Evolutionary conservation across 225 moss, liverwort and hornwort genomes (phyloP), one percentile per base, ranked within the genome.

Genomic region (Polytrichum formosum): DNA sequence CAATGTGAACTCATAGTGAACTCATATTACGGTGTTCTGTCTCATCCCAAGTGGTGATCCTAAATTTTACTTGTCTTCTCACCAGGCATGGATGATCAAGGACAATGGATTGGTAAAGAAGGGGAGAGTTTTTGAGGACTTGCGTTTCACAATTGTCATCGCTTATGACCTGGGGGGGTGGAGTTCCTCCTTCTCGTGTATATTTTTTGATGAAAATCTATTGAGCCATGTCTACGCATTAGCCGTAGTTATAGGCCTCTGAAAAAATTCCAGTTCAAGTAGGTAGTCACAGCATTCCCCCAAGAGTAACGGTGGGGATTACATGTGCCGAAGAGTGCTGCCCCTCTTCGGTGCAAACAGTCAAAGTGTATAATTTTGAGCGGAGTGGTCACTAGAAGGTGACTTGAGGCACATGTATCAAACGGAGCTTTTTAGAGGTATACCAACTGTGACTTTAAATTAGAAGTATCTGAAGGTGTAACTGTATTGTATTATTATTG

Each of bases 321-420:
- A 55, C 26, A 55, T 64, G 27, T 30, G 56, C 66, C 5, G n/a
- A 63, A 35, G 27, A 54, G 53, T 62, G 33, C 67, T 31, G 66
- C 67, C 53, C 28, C 67, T 67, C 54, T 72, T 54, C 35, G 53
- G 67, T 7, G 62, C 17, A 28, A 26, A 63, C 27, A 63, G 65
- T 60, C 62, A 20, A 8, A 77, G 54, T 81, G n/a, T 27, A 17
- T 33, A 67, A 28, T 35, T 67, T 70, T 55, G 7, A 25, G 25
- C 67, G 20, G 58, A 20, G 9, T 58, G n/a, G 23, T 74, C 74
- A 76, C 76, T 22, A 55, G 18, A 31, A 58, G 54, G 72, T 78
- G 84, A 62, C 72, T 67, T 35, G 54, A 70, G 65, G 69, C 56
- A 56, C 71, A 55, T 72, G 64, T 77, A 64, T 70, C 33, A 77